Percentiles rank a stretch among this genome's conserved stretches.
These are phyloP conservation scores for Saccharum hybrid DNA, from an alignment of 202 grass and related monocot genomes.

Conservation along the genomic window DNA sequence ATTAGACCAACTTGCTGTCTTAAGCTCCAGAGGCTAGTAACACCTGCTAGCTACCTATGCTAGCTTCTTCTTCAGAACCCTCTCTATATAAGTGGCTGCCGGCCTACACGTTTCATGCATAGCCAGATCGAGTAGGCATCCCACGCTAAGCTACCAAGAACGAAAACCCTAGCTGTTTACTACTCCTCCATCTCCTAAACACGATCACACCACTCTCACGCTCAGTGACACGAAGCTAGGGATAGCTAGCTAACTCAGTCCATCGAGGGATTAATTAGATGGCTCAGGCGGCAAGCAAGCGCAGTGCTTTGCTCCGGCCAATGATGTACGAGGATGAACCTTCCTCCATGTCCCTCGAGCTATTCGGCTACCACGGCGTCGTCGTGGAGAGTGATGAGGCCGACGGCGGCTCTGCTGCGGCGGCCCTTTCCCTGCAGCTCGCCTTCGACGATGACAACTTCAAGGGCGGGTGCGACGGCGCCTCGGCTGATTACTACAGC, in stretches of 20 bases:
- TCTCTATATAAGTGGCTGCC: constrained; percentile 55
- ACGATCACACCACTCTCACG: neutral
- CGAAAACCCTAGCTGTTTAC: constrained; percentile 42
- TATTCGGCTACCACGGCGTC: constrained; percentile 47
- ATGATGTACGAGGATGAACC: constrained; percentile 47
- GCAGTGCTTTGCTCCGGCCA: constrained; percentile 16
- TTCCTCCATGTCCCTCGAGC: constrained; percentile 54
- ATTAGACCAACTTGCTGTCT: constrained; percentile 31
- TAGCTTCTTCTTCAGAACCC: constrained; percentile 1
- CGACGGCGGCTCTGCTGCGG: constrained; percentile 3
- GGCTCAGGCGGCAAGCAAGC: constrained; percentile 45
- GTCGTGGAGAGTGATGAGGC: constrained; percentile 30
- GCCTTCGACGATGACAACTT: constrained; percentile 59
- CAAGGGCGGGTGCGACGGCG: constrained; percentile 11
- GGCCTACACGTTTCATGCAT: constrained; percentile 48
- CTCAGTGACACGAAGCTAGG: constrained; percentile 22
- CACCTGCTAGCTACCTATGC: no score
- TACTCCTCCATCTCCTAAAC: neutral
- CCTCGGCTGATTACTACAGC: constrained; percentile 46
- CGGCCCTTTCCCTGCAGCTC: constrained; percentile 24
- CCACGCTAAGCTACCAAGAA: constrained; percentile 29
- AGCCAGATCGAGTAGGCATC: neutral
- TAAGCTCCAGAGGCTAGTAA: no score
- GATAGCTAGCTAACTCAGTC: neutral
- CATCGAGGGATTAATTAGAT: neutral